These are phyloP conservation scores for Pholiota conissans DNA, from an alignment of 768 basidiomycete genomes.

Conservation along the genomic window DNA sequence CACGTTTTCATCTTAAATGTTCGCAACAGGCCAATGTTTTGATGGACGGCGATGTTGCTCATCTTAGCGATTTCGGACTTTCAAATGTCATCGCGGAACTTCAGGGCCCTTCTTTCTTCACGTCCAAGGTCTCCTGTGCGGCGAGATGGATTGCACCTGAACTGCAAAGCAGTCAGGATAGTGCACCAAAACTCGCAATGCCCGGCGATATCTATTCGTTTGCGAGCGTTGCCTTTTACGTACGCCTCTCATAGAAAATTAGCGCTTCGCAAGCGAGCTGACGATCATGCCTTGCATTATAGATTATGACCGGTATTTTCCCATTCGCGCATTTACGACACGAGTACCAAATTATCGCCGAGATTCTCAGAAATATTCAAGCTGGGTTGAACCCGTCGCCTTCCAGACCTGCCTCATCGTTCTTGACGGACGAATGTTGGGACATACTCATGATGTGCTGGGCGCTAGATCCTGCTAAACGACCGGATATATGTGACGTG, in stretches of 20 bases:
- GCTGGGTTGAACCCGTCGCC: no score
- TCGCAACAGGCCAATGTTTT: not conserved
- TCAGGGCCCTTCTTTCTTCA: not conserved
- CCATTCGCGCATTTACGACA: no score
- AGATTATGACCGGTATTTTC: no score
- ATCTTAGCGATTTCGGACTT: not conserved
- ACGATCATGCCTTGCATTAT: not conserved
- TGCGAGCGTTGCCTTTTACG: not conserved
- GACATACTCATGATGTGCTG: no score
- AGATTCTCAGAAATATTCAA: no score
- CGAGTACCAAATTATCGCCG: no score
- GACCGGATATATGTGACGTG: no score
- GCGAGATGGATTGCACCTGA: conserved; percentile 1
- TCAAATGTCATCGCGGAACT: not conserved
- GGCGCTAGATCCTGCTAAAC: no score
- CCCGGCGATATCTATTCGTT: not conserved
- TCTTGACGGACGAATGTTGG: no score
- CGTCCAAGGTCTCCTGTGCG: not conserved
- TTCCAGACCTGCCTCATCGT: no score
- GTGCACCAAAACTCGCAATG: not conserved
- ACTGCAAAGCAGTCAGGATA: not conserved
- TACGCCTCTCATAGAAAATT: not conserved
- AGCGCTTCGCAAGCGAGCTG: no score
- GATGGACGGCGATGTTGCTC: not conserved
- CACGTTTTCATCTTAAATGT: not conserved